Conservation (phyloP, 257 asterid species). For the Ocimum tenuiflorum region DNA sequence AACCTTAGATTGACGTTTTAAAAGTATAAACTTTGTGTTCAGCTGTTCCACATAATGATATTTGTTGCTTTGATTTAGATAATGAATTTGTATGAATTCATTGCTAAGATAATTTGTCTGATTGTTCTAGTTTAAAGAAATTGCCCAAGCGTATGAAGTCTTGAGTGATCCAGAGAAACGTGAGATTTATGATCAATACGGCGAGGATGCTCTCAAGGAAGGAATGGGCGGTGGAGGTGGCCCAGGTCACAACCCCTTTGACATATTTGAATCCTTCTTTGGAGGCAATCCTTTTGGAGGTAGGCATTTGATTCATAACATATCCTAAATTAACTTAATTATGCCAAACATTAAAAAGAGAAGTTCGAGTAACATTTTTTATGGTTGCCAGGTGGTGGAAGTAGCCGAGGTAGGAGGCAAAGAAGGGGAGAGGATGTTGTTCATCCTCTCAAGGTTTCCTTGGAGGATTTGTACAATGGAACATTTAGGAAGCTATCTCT, state of each 20-base stretch:
- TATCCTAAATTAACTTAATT: background rate
- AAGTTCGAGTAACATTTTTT: background rate
- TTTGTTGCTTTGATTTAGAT: background rate
- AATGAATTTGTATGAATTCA: too few relatives aligned
- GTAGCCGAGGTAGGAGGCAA: slow-evolving; percentile 87
- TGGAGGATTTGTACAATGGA: slow-evolving; percentile 78
- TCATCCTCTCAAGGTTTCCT: slow-evolving; percentile 85
- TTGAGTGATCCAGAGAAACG: slow-evolving; percentile 80
- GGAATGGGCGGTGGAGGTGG: slow-evolving; percentile 87
- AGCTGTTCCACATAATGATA: too few relatives aligned
- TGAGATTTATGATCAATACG: slow-evolving; percentile 78
- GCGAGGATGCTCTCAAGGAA: slow-evolving; percentile 89
- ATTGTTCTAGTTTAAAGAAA: slow-evolving; percentile 62
- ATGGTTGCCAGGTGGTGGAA: slow-evolving; percentile 54
- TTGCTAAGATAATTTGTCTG: background rate
- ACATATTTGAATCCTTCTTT: slow-evolving; percentile 65
- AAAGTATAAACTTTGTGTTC: too few relatives aligned
- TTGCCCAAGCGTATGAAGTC: slow-evolving; percentile 87
- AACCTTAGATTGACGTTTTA: too few relatives aligned
- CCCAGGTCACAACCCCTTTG: slow-evolving; percentile 65
- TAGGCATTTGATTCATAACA: slow-evolving; percentile 16
- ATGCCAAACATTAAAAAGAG: background rate
- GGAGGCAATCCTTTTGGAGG: slow-evolving; percentile 84
- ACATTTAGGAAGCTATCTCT: slow-evolving; percentile 80
- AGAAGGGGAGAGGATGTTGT: slow-evolving; percentile 90